Evolutionary conservation across 495 filamentous ascomycete genomes (phyloP), one percentile per base, ranked within the genome.

Genomic region (Talaromyces liani): DNA sequence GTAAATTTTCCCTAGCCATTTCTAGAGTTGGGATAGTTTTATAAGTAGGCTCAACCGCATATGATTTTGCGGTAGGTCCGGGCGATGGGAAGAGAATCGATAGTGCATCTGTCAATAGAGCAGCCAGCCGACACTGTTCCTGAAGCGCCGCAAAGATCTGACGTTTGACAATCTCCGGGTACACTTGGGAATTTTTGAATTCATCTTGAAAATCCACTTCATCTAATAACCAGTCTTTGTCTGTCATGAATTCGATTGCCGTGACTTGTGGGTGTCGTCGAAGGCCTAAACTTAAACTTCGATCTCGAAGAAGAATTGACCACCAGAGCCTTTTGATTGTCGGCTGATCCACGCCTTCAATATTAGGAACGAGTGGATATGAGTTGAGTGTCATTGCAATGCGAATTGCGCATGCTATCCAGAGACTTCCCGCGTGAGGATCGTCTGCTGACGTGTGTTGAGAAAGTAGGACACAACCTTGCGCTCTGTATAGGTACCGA

Each of bases 241-340:
- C 72, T 59, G 72, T 69, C 45, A 73, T 71, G 45, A 79, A 73
- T 63, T 75, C 73, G 3, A 73, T 65, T 6, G 77, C 71, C 2
- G 76, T 77, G 31, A 83, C 71, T 62, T 82, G 80, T 8, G 80
- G 71, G 34, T 74, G 74, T 18, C 80, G 75, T 51, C 79, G 78
- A 14, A 82, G 71, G 9, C 79, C 79, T 31, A 83, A 75, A 34
- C 73, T 73, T 9, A 83, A 58, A 36, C 79, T 79, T 39, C 80
- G 76, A 69, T 83, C 80, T 33, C 80, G 79, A 2, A 83, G 72
- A 29, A 82, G 65, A 49, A 79, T 79, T 18, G 77, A 78, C 80
- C 81, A 82, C 79, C 78, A 82, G 22, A 82, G 63, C 5, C 80
- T 71, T 64, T 80, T 81, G 56, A 73, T 76, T 18, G 74, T 60